phyloP scores from a whole-genome alignment of 2,329 filamentous ascomycete genomes.

The Emericellopsis cladophorae region DNA sequence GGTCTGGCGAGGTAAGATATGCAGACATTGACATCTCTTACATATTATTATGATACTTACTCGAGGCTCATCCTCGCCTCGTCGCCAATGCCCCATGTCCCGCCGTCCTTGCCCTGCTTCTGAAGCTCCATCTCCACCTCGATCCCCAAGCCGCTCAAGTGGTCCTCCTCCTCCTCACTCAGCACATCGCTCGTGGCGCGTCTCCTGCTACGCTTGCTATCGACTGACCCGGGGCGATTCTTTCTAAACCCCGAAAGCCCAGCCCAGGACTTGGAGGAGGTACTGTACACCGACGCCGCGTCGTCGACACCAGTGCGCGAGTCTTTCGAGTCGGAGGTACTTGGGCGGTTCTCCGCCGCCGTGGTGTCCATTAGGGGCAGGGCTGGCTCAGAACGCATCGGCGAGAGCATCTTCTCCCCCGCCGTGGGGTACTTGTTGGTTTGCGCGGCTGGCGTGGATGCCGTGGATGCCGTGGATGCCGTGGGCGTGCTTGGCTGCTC shows the following conservation, averaged over 20 bases:
- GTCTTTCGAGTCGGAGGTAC: slow-evolving; percentile 8
- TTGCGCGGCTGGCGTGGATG: slow-evolving; percentile 8
- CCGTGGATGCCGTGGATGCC: slow-evolving; percentile 8
- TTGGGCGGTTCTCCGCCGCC: slow-evolving; percentile 8
- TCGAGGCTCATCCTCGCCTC: slow-evolving; percentile 76
- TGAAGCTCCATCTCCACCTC: slow-evolving; percentile 39
- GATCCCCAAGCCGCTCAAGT: slow-evolving; percentile 24
- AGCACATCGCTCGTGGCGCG: slow-evolving; percentile 28
- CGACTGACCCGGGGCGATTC: slow-evolving; percentile 4
- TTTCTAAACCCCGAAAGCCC: slow-evolving; percentile 10
- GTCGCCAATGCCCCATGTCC: slow-evolving; percentile 68
- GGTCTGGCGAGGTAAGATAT: neutral
- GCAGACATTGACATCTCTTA: neutral
- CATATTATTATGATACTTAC: slow-evolving; percentile 25
- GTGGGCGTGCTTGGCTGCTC: slow-evolving; percentile 23
- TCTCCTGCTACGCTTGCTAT: slow-evolving; percentile 8
- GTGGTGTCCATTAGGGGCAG: slow-evolving; percentile 8
- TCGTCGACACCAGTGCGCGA: slow-evolving; percentile 22
- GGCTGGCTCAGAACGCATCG: slow-evolving; percentile 9
- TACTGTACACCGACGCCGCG: slow-evolving; percentile 30
- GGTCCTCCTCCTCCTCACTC: slow-evolving; percentile 31
- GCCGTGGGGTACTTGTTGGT: slow-evolving; percentile 2
- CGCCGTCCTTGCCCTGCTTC: slow-evolving; percentile 39
- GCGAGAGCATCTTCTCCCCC: slow-evolving; percentile 8
- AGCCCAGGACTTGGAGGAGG: slow-evolving; percentile 27